Evolutionary conservation across 352 stramenopile species (phyloP).

Genomic region (Plasmopara halstedii): DNA sequence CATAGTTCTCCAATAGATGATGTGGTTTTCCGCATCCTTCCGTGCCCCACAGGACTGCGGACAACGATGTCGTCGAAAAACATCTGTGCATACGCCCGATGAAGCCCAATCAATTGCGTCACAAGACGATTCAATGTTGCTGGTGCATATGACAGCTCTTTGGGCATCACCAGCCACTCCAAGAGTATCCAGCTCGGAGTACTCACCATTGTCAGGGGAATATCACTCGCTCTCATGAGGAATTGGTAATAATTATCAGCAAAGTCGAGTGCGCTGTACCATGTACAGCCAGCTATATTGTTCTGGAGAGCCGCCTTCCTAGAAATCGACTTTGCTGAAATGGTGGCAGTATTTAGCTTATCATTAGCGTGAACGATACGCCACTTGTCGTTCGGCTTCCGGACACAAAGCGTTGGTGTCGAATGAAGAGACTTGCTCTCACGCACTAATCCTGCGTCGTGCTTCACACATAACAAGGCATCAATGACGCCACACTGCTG

Average conservation of each 20-base stretch:
- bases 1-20: too few relatives aligned
- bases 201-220: background rate
- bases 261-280: background rate
- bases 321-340: background rate
- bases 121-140: background rate
- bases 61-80: background rate
- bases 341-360: background rate
- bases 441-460: too few relatives aligned
- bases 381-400: too few relatives aligned
- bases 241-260: background rate
- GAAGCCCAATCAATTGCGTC: background rate
- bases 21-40: too few relatives aligned
- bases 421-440: too few relatives aligned
- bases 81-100: background rate
- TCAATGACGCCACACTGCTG: too few relatives aligned
- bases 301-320: background rate
- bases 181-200: too few relatives aligned
- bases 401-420: too few relatives aligned
- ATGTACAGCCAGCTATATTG: background rate
- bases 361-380: background rate
- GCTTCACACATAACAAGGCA: too few relatives aligned
- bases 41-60: too few relatives aligned
- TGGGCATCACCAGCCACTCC: too few relatives aligned
- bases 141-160: background rate
- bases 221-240: background rate